Evolutionary conservation across 495 filamentous ascomycete species (phyloP).

Genomic region (Stereocaulon alpinum): DNA sequence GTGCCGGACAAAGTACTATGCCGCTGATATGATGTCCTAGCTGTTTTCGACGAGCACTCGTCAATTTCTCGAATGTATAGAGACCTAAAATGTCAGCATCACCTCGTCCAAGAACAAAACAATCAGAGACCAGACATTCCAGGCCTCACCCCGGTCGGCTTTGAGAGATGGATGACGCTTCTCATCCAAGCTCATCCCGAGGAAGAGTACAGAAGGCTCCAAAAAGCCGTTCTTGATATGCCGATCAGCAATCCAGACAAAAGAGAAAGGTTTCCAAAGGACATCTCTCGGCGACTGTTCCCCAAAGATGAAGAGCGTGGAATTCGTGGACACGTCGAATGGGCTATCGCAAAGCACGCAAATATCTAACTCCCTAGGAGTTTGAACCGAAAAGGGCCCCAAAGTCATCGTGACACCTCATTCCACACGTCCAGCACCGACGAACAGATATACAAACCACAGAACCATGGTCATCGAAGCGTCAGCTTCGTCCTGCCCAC

Average conservation of each 20-base stretch:
- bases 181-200: constrained; percentile 70
- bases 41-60: constrained; percentile 42
- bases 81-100: constrained; percentile 67
- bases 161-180: constrained; percentile 64
- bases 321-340: constrained; percentile 34
- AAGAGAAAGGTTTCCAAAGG: constrained; percentile 68
- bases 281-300: constrained; percentile 63
- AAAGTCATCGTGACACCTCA: constrained; percentile 16
- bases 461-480: constrained; percentile 12
- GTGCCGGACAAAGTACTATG: not conserved
- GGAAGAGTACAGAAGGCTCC: constrained; percentile 62
- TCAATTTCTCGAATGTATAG: constrained; percentile 64
- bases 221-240: constrained; percentile 61
- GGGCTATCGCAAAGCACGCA: constrained; percentile 38
- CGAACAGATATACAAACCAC: constrained; percentile 18
- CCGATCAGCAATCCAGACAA: constrained; percentile 64
- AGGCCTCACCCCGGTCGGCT: constrained; percentile 68
- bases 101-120: constrained; percentile 58
- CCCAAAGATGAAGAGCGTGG: constrained; percentile 38
- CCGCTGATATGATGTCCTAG: constrained; percentile 20
- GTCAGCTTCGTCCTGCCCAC: constrained; percentile 18
- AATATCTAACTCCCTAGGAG: constrained; percentile 39
- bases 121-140: constrained; percentile 57
- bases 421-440: constrained; percentile 15
- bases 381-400: constrained; percentile 20